Conservation (phyloP, 305 asterid species). For the Fraxinus ornus region DNA sequence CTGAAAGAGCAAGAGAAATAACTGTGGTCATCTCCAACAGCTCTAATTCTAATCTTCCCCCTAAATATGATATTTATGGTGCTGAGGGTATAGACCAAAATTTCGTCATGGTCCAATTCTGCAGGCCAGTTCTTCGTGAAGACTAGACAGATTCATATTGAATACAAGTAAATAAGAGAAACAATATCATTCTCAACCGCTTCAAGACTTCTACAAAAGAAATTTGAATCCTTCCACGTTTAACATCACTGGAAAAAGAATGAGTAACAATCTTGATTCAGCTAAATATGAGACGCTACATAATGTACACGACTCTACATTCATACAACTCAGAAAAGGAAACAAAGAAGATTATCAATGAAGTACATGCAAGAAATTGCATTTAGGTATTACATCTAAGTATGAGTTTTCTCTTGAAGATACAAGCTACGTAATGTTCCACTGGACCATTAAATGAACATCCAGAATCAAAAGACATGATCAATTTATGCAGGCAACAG, state of each 20-base stretch:
- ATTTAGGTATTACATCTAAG: background rate
- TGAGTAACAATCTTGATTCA: background rate
- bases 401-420: background rate
- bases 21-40: background rate
- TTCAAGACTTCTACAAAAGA: background rate
- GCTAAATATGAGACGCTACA: background rate
- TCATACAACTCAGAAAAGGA: background rate
- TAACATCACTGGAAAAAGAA: background rate
- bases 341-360: background rate
- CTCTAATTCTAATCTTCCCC: background rate
- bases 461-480: background rate
- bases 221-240: background rate
- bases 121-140: background rate
- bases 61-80: background rate
- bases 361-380: background rate
- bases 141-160: background rate
- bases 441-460: background rate
- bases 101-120: background rate
- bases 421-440: background rate
- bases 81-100: background rate
- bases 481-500: slow-evolving; percentile 51
- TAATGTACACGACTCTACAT: background rate
- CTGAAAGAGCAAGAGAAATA: too few relatives aligned
- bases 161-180: background rate
- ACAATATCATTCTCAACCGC: background rate